phyloP scores from a whole-genome alignment of 2,329 filamentous ascomycete species.

The Elsinoe perseae region DNA sequence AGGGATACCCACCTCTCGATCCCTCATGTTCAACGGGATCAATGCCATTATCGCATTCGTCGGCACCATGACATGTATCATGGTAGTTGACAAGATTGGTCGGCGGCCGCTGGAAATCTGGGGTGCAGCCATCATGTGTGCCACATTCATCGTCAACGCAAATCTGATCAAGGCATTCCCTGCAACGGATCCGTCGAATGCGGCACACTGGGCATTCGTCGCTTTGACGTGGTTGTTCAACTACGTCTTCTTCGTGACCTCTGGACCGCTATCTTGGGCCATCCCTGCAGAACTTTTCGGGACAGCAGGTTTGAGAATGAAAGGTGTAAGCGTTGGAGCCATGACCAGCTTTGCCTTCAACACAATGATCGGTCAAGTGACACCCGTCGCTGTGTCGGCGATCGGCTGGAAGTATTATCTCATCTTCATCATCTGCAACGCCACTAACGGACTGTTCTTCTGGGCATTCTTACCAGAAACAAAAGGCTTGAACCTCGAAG shows the following conservation, averaged over 20 bases:
- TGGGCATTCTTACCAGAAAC: constrained; percentile 64
- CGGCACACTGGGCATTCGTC: constrained; percentile 25
- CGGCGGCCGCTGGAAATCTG: constrained; percentile 22
- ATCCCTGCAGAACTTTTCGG: constrained; percentile 27
- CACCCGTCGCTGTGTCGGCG: constrained; percentile 21
- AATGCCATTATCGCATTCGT: constrained; percentile 22
- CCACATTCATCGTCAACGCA: constrained; percentile 23
- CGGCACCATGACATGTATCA: constrained; percentile 20
- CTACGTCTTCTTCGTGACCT: constrained; percentile 22
- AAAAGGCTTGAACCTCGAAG: constrained; percentile 44
- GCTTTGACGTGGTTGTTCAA: constrained; percentile 26
- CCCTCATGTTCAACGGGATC: constrained; percentile 22
- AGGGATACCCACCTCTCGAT: constrained; percentile 20
- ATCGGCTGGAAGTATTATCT: constrained; percentile 26
- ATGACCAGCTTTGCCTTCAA: constrained; percentile 27
- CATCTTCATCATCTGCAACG: constrained; percentile 25
- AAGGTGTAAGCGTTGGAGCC: constrained; percentile 23
- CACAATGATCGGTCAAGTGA: constrained; percentile 28
- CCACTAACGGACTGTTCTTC: constrained; percentile 33
- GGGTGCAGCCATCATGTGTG: constrained; percentile 20
- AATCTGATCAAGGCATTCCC: constrained; percentile 22
- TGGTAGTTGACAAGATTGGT: constrained; percentile 23
- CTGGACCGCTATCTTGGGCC: constrained; percentile 24
- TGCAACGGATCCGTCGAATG: constrained; percentile 16
- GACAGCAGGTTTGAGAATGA: constrained; percentile 21